Base-by-base conservation (phyloP, 2,329 filamentous ascomycete genomes). In the Parafenestella ontariensis region DNA sequence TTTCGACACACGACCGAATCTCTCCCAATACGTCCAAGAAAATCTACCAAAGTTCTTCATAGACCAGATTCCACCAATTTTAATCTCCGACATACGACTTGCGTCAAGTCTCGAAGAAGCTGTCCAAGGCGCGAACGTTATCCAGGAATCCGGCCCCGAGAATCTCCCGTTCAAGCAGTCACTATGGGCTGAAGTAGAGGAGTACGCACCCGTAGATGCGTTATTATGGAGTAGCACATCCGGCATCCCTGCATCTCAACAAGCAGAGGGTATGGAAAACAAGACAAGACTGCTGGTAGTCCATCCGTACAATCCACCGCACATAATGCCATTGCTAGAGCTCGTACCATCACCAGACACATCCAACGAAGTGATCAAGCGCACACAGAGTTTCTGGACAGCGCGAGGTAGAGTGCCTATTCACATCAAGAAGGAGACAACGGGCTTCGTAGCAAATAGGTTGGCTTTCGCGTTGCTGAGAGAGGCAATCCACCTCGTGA, bases 261-360 rank as follows among this genome's bases (percentile, higher is more conserved):
- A 87, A 58, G 71, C 70, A 8, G 52, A 56, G 15, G 58, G 74
- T 3, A 81, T 83, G 78, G 61, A 70, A 20, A 75, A 82, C 8
- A 61, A 69, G 26, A 51, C 66, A n/a, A 72, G 83, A 1, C 65
- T 87, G 2, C 57, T 87, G 0, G 81, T 87, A 1, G 83, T 85
- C 3, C 85, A 87, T 65, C 85, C 85, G 0, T 87, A 84, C 68
- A 87, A 87, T 49, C 85, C 85, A 20, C 85, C 85, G 1, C 83
- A 87, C 58, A 78, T 87, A 48, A 86, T 87, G 82, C 85, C 85
- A 0, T 64, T 87, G 1, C 70, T 87, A 2, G 85, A 87, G 66
- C 75, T 87, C 28, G 84, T 87, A 0, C 83, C 83, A 0, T 78
- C 76, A 1, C 78, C 77, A 4, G 53, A 59, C 26, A 86, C 81